These are phyloP conservation scores for Waltiozyma sp. DNA, from an alignment of 1,139 yeast species.

Conservation along the genomic window DNA sequence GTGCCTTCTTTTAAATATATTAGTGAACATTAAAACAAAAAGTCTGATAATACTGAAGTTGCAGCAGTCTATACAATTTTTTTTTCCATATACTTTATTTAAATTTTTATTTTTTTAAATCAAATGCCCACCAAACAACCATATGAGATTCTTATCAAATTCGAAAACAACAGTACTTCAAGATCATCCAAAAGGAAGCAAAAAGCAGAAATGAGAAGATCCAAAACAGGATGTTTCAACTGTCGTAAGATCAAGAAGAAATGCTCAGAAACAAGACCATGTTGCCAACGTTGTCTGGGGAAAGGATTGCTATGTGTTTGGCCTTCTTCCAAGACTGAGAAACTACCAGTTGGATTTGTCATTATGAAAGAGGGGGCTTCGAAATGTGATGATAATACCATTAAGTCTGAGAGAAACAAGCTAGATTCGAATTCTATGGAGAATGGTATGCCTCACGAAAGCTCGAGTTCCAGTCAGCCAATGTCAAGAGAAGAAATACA, in stretches of 20 bases:
- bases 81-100: too few species aligned
- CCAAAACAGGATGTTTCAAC: constrained; percentile 9
- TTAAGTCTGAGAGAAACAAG: too few species aligned
- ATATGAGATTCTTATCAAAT: neutral
- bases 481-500: neutral
- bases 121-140: neutral
- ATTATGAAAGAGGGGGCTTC: neutral
- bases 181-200: neutral
- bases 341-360: constrained; percentile 6
- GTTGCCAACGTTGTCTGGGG: constrained; percentile 5
- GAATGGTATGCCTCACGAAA: too few species aligned
- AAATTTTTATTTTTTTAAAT: too few species aligned
- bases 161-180: neutral
- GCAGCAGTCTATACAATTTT: too few species aligned
- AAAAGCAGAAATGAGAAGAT: constrained; percentile 1
- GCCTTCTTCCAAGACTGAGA: constrained; percentile 6
- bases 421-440: too few species aligned
- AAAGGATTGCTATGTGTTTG: constrained; percentile 7
- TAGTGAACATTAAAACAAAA: too few species aligned
- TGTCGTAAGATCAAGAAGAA: constrained; percentile 11
- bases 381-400: too few species aligned
- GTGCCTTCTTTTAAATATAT: too few species aligned
- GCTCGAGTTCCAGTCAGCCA: too few species aligned
- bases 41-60: too few species aligned
- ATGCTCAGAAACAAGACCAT: constrained; percentile 8